These are phyloP conservation scores for Fistulifera solaris DNA, from an alignment of 108 stramenopile genomes.

Conservation along the genomic window DNA sequence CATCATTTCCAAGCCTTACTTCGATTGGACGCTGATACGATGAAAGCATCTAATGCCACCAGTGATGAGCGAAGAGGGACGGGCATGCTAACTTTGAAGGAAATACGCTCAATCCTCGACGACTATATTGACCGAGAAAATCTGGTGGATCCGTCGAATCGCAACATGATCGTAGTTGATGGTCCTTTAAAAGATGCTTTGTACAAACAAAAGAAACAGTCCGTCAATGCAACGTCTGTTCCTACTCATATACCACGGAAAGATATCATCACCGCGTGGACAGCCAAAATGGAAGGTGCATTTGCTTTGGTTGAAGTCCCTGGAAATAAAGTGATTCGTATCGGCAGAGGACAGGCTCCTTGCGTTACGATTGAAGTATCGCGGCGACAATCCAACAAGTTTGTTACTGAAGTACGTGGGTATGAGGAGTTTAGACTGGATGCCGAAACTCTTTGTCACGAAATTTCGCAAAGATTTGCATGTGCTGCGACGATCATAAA, in stretches of 20 bases:
- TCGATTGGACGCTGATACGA: constrained; percentile 48
- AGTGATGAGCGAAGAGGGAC: constrained; percentile 65
- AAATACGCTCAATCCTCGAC: constrained; percentile 57
- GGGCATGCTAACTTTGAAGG: constrained; percentile 60
- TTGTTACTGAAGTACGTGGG: constrained; percentile 57
- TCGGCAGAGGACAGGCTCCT: constrained; percentile 50
- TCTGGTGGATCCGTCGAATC: constrained; percentile 21
- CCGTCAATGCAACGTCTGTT: constrained; percentile 1
- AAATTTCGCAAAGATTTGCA: constrained; percentile 62
- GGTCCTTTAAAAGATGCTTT: constrained; percentile 71
- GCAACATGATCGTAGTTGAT: constrained; percentile 40
- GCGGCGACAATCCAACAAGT: constrained; percentile 55
- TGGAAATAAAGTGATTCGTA: constrained; percentile 38
- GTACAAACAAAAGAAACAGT: constrained; percentile 44
- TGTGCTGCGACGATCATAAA: constrained; percentile 42
- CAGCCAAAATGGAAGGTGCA: constrained; percentile 39
- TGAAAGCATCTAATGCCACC: constrained; percentile 65
- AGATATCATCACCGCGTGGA: constrained; percentile 44
- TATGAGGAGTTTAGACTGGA: constrained; percentile 72
- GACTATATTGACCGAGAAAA: constrained; percentile 46
- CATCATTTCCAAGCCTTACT: constrained; percentile 34
- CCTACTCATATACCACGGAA: constrained; percentile 42
- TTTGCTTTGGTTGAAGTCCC: constrained; percentile 77
- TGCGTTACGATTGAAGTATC: constrained; percentile 60
- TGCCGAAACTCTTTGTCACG: constrained; percentile 32